phyloP scores from a whole-genome alignment of 1,284 basidiomycete species.

The Boletus holoroseus region DNA sequence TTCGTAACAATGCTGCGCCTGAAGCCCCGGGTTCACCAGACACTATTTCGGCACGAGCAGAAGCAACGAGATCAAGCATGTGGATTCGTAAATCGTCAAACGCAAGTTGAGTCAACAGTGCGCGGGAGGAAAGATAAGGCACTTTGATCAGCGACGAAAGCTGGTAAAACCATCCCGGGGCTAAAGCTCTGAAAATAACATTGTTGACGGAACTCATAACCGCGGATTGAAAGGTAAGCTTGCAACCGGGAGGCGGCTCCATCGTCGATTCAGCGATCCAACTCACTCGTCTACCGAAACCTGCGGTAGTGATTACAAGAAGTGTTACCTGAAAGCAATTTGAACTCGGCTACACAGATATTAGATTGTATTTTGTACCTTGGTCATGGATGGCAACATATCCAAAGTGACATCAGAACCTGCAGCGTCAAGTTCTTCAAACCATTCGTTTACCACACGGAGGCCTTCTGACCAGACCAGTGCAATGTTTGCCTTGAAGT shows the following conservation, averaged over 20 bases:
- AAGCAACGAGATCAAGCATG: slow-evolving; percentile 38
- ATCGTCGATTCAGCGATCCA: slow-evolving; percentile 30
- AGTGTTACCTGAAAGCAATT: slow-evolving; percentile 33
- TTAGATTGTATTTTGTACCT: slow-evolving; percentile 18
- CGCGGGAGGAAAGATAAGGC: slow-evolving; percentile 33
- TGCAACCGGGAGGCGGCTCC: slow-evolving; percentile 31
- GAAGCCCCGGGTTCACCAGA: slow-evolving; percentile 29
- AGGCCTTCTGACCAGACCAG: slow-evolving; percentile 43
- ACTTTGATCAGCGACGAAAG: slow-evolving; percentile 31
- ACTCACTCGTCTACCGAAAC: slow-evolving; percentile 38
- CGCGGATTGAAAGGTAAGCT: slow-evolving; percentile 34
- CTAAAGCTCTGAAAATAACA: slow-evolving; percentile 31
- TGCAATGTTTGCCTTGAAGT: slow-evolving; percentile 38
- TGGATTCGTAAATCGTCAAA: slow-evolving; percentile 37
- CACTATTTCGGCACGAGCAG: slow-evolving; percentile 33
- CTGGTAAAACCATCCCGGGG: slow-evolving; percentile 32
- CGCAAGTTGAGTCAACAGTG: slow-evolving; percentile 25
- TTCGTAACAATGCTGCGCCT: slow-evolving; percentile 37
- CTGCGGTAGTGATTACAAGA: slow-evolving; percentile 39
- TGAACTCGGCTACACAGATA: neutral
- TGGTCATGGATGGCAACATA: slow-evolving; percentile 28
- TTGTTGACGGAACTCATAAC: slow-evolving; percentile 29
- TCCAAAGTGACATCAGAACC: slow-evolving; percentile 27
- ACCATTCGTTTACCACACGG: slow-evolving; percentile 42
- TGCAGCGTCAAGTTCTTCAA: slow-evolving; percentile 34